These are phyloP conservation scores for Theobroma grandiflorum DNA, from an alignment of 441 rosid species.

Conservation along the genomic window DNA sequence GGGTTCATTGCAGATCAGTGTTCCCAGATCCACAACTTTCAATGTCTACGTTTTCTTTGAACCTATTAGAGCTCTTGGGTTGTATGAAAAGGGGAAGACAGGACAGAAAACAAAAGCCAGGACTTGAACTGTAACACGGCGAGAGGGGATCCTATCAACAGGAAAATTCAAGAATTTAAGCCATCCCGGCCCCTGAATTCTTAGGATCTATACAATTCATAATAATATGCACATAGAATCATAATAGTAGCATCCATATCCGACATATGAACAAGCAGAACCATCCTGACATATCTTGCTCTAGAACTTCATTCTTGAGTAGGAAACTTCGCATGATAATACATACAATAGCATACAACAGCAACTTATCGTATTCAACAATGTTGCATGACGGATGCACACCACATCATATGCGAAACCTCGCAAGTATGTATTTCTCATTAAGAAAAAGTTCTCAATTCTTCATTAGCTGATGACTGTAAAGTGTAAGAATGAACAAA, in stretches of 20 bases:
- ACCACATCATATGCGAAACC: neutral
- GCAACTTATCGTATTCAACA: neutral
- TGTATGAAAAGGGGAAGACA: neutral
- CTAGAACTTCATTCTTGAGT: neutral
- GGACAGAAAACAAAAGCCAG: neutral
- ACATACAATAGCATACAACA: neutral
- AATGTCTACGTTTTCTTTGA: neutral
- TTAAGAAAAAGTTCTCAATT: neutral
- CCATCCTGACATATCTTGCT: neutral
- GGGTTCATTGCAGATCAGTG: neutral
- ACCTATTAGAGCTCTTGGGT: neutral
- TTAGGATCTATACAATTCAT: neutral
- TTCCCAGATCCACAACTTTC: neutral
- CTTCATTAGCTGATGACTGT: neutral
- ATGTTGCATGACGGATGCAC: neutral
- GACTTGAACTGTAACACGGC: neutral
- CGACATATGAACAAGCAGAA: neutral
- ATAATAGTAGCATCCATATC: neutral
- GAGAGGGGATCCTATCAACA: neutral
- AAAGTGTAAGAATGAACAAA: neutral
- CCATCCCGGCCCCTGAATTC: neutral
- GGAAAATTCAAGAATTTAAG: slow-evolving; percentile 8
- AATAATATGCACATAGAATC: neutral
- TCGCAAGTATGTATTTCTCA: neutral
- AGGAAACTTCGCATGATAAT: neutral